Evolutionary conservation across 2,329 filamentous ascomycete species (phyloP), one percentile per base, ranked within the genome.

Genomic region (Phaeosphaeriaceae sp.): DNA sequence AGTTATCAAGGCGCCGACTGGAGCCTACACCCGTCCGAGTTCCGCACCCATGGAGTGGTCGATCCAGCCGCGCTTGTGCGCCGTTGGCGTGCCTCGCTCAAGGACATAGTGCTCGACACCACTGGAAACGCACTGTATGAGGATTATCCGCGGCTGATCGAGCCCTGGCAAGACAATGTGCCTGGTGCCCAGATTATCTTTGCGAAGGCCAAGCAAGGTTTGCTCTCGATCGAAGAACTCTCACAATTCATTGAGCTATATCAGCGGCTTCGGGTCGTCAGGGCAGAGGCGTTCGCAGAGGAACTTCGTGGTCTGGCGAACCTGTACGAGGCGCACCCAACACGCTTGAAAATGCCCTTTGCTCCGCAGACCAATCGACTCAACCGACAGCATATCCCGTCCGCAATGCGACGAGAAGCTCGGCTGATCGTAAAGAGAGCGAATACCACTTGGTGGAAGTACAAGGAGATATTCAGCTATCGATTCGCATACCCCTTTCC

Each of bases 281-380:
- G 51, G 17, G 58, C 58, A 44, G 53, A 58, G 45, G 36, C 49
- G 7, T 40, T 58, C 7, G 56, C 55, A 11, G 17, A 4, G 9
- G 48, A 63, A 20, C 46, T 61, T 27, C 11, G 48, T 24, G 41
- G 25, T 7, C 51, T 61, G 19, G 56, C 53, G 13, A 40, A 53
- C 25, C 19, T 61, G 1, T 63, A 63, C 51, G 58, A 58, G 17
- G 36, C 45, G 19, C 48, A 61, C 36, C 51, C 61, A n/a, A 47
- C 48, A 2, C 40, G 20, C 11, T n/a, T 63, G 13, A 61, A 61
- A 31, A 40, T 36, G 51, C 58, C 58, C 4, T 58, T 57, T 17
- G 58, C 60, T 15, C 56, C 53, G 17, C 51, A 56, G 27, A 49
- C 20, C 11, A 36, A 40, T 24, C 44, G 44, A 7, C 48, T 44